These are phyloP conservation scores for Russula sp. DNA, from an alignment of 768 basidiomycete species.

Conservation along the genomic window DNA sequence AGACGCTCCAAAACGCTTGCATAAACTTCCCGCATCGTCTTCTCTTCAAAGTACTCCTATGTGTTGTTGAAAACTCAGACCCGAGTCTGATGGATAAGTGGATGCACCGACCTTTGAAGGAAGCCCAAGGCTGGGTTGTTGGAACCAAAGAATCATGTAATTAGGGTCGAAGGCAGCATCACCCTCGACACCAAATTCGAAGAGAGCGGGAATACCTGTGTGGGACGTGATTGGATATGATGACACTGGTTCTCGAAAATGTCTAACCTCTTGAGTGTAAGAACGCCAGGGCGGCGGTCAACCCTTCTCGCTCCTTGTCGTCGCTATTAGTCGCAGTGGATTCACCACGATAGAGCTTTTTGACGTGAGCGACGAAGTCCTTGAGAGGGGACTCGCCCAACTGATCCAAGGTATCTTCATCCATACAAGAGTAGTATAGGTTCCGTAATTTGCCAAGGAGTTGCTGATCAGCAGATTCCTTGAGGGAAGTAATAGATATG, in stretches of 20 bases:
- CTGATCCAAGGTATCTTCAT: conserved; percentile 69
- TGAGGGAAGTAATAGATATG: conserved; percentile 23
- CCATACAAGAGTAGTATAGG: conserved; percentile 76
- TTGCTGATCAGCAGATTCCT: conserved; percentile 40
- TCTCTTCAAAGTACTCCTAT: conserved; percentile 87
- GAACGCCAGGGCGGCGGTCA: conserved; percentile 80
- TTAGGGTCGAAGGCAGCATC: conserved; percentile 85
- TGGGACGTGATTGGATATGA: conserved; percentile 1
- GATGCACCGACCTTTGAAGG: conserved; percentile 65
- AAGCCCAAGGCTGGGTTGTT: conserved; percentile 71
- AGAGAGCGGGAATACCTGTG: conserved; percentile 67
- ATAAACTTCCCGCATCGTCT: conserved; percentile 62
- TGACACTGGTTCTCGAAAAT: neutral
- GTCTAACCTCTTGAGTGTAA: conserved; percentile 73
- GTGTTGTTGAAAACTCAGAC: conserved; percentile 4
- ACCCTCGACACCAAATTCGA: conserved; percentile 80
- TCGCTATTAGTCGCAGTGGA: conserved; percentile 31
- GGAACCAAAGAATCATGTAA: conserved; percentile 78
- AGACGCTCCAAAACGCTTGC: conserved; percentile 58
- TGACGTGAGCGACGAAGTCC: conserved; percentile 54
- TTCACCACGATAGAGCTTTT: conserved; percentile 51
- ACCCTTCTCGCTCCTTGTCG: conserved; percentile 38
- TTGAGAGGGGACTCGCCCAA: conserved; percentile 65
- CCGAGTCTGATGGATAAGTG: neutral
- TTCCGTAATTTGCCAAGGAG: conserved; percentile 58